Evolutionary conservation across 495 filamentous ascomycete genomes (phyloP), one percentile per base, ranked within the genome.

Genomic region (Symbiotaphrina buchneri): DNA sequence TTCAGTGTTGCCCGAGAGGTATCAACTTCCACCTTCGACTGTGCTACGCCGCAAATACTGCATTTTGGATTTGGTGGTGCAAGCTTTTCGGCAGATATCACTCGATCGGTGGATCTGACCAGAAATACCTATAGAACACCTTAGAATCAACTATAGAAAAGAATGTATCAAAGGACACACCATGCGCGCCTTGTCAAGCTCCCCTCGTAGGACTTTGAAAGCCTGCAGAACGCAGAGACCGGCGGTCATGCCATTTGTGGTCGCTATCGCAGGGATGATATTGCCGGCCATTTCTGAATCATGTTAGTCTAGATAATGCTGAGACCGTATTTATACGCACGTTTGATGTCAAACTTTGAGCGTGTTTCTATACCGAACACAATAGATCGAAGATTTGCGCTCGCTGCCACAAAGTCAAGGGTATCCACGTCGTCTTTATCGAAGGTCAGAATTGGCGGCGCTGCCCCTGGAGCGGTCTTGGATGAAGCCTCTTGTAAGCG

Each of bases 401-500:
- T 74, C 0, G 90, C 70, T 1, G 84, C 68, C 7, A 99, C 90
- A 44, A 99, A 95, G 43, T 95, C 85, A 8, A 99, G 58, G 0
- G 82, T 93, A 46, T 95, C 87, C 19, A 72, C 71, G 45, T 99
- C 87, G 44, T 99, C 87, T 49, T 99, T 99, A 56, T 99, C 87
- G 39, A 99, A 99, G 3, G 56, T 65, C 15, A 99, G 65, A 18
- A 78, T 66, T 0, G 74, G 65, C 4, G 61, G 43, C 1, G 54
- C 49, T 33, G 47, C 49, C n/a, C 56, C 60, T 2, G 49, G 47
- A n/a, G 53, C 44, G 3, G 53, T 48, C 11, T 49, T 52, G 25
- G 61, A 52, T 34, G 74, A 62, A 21, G 66, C 53, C 29, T 71
- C 63, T 29, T 68, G 41, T 22, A 85, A 48, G 4, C 87, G 70